Evolutionary conservation across 352 stramenopile genomes (phyloP).

Genomic region (Globisporangium radiosum): DNA sequence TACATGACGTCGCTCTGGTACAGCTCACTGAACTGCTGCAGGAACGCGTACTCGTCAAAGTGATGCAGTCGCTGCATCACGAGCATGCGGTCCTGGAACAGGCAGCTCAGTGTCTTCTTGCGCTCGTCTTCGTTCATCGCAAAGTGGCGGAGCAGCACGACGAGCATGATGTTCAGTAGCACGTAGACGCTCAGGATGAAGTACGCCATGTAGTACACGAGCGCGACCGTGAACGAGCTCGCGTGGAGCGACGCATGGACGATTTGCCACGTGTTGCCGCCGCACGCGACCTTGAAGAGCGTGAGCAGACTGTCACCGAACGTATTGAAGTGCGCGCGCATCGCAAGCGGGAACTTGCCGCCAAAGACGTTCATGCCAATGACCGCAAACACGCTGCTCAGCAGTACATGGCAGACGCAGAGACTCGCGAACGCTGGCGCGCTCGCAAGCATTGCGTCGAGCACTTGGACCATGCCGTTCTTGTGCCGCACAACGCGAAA

Average conservation of each 20-base stretch:
- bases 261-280: constrained; percentile 75
- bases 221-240: constrained; percentile 42
- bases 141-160: constrained; percentile 79
- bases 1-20: constrained; percentile 79
- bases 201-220: constrained; percentile 71
- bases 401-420: constrained; percentile 45
- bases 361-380: constrained; percentile 81
- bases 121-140: constrained; percentile 83
- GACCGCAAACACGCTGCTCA: constrained; percentile 78
- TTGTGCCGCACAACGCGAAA: constrained; percentile 74
- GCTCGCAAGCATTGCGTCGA: constrained; percentile 64
- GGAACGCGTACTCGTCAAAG: constrained; percentile 73
- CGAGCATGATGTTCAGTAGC: constrained; percentile 82
- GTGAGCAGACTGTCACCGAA: constrained; percentile 81
- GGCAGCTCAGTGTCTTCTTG: constrained; percentile 52
- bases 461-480: constrained; percentile 61
- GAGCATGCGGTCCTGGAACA: constrained; percentile 78
- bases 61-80: constrained; percentile 71
- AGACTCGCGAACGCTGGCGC: constrained; percentile 65
- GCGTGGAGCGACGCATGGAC: constrained; percentile 66
- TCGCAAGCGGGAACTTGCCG: constrained; percentile 60
- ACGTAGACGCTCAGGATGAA: constrained; percentile 65
- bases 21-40: constrained; percentile 69
- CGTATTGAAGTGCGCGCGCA: constrained; percentile 77
- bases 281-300: constrained; percentile 82